phyloP scores from a whole-genome alignment of 2,329 filamentous ascomycete species.

The Fusarium sublunatum region DNA sequence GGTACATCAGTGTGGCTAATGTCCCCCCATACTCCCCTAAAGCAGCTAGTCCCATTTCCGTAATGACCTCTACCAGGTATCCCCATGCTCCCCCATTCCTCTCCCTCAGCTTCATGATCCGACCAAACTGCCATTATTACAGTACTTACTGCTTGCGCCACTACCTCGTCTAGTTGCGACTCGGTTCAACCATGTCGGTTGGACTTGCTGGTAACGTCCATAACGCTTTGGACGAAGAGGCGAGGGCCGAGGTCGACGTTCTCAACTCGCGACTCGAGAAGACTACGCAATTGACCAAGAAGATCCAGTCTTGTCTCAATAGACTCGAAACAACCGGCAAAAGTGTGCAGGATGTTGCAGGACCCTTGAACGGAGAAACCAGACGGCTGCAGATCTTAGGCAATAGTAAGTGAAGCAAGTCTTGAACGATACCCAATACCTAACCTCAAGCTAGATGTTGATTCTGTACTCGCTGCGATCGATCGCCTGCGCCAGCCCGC shows the following conservation, averaged over 20 bases:
- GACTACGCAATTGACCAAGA: conserved; percentile 92
- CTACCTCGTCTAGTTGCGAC: too few species aligned
- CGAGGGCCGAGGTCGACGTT: conserved; percentile 76
- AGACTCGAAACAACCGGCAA: conserved; percentile 89
- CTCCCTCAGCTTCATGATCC: conserved; percentile 11
- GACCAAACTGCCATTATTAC: not conserved
- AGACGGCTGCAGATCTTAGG: conserved; percentile 88
- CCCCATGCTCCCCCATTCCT: conserved; percentile 12
- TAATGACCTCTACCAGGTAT: conserved; percentile 28
- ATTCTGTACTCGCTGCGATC: conserved; percentile 86
- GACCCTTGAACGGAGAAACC: conserved; percentile 92
- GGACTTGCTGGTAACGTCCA: conserved; percentile 60
- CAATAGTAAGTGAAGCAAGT: conserved; percentile 65
- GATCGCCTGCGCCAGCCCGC: conserved; percentile 90
- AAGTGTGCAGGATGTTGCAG: conserved; percentile 90
- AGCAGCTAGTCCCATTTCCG: conserved; percentile 22
- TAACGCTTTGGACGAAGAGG: conserved; percentile 71
- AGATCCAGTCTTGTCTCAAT: conserved; percentile 88
- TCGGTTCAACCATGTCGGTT: conserved; percentile 59
- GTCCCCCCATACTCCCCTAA: conserved; percentile 2
- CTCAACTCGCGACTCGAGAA: conserved; percentile 84
- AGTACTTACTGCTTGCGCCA: conserved; percentile 1
- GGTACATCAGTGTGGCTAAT: conserved; percentile 16
- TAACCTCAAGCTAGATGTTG: conserved; percentile 72
- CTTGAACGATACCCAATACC: conserved; percentile 5